These are phyloP conservation scores for Irpex lacteus DNA, from an alignment of 1,284 basidiomycete genomes.

Conservation along the genomic window DNA sequence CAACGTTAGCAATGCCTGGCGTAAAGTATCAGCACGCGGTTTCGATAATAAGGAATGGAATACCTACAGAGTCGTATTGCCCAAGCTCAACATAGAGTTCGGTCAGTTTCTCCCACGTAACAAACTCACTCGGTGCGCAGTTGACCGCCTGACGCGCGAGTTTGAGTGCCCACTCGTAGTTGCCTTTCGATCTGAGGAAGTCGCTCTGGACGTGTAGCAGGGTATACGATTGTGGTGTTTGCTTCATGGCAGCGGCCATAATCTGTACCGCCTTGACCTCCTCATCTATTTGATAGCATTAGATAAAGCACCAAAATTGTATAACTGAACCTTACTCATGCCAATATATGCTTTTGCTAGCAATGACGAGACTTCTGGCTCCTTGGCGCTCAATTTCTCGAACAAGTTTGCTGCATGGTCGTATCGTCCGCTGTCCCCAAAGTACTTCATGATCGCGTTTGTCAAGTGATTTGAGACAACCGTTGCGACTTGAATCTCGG, in stretches of 20 bases:
- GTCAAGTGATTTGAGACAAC: slow-evolving; percentile 97
- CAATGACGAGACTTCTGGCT: slow-evolving; percentile 89
- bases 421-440: slow-evolving; percentile 87
- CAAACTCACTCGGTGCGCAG: slow-evolving; percentile 96
- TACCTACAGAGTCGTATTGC: slow-evolving; percentile 74
- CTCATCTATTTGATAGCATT: slow-evolving; percentile 61
- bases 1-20: slow-evolving; percentile 83
- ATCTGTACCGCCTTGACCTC: slow-evolving; percentile 98
- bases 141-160: slow-evolving; percentile 95
- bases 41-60: background rate
- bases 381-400: slow-evolving; percentile 82
- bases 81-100: slow-evolving; percentile 91
- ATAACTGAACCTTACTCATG: slow-evolving; percentile 74
- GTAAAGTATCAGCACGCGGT: background rate
- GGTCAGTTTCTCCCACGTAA: slow-evolving; percentile 98
- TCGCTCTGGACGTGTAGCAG: slow-evolving; percentile 94
- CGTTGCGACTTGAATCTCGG: slow-evolving; percentile 97
- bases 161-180: slow-evolving; percentile 87
- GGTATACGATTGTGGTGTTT: slow-evolving; percentile 90
- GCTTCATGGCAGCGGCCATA: slow-evolving; percentile 81
- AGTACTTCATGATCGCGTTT: slow-evolving; percentile 95
- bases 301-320: background rate
- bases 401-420: slow-evolving; percentile 93
- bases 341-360: slow-evolving; percentile 92
- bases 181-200: slow-evolving; percentile 85